Evolutionary conservation across 306 rosid species (phyloP).

Genomic region (Gynostemma pentaphyllum): DNA sequence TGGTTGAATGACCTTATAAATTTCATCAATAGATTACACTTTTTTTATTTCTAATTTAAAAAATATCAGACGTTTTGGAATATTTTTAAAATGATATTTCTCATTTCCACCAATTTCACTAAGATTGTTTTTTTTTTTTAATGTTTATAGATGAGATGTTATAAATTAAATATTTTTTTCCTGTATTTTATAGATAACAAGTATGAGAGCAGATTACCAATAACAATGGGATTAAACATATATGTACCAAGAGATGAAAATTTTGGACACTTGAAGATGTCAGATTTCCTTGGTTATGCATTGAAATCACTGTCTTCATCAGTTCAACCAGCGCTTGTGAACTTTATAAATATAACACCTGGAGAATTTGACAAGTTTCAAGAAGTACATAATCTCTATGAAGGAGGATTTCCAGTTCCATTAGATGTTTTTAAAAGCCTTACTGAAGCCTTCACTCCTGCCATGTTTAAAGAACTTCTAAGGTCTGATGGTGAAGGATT

Average conservation of each 20-base stretch:
- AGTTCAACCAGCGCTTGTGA: constrained; percentile 55
- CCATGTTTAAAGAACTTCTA: constrained; percentile 55
- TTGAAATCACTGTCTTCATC: constrained; percentile 51
- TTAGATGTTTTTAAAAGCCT: constrained; percentile 29
- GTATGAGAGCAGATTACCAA: constrained; percentile 40
- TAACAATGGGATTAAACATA: constrained; percentile 39
- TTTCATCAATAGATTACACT: no score
- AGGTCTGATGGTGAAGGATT: constrained; percentile 49
- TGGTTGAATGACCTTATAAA: no score
- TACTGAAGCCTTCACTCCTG: constrained; percentile 39
- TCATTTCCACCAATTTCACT: no score
- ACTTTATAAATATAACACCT: constrained; percentile 39
- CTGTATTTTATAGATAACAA: constrained; percentile 39
- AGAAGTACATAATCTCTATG: constrained; percentile 52
- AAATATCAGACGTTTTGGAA: no score
- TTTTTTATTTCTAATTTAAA: no score
- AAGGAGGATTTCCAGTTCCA: constrained; percentile 57
- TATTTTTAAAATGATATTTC: no score
- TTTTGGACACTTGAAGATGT: constrained; percentile 66
- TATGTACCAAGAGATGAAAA: constrained; percentile 87
- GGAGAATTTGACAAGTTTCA: constrained; percentile 55
- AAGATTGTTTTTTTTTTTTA: no score
- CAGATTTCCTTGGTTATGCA: constrained; percentile 65
- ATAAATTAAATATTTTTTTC: no score
- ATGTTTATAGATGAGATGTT: neutral